Base-by-base conservation (phyloP, 2,329 filamentous ascomycete species). In the Fusarium nanum region DNA sequence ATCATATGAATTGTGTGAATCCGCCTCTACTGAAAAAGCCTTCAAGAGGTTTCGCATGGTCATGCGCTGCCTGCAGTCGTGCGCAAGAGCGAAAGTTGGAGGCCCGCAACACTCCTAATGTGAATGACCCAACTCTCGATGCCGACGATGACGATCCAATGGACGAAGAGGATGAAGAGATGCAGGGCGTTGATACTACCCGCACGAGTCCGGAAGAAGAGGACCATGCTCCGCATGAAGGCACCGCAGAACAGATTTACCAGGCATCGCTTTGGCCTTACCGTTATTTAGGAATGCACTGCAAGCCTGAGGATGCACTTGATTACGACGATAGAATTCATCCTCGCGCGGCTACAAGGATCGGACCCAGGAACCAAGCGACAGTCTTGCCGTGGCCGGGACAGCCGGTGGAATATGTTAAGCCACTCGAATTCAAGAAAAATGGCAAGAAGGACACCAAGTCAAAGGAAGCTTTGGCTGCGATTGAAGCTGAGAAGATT, bases 311-410 rank as follows among this genome's bases (percentile, higher is more conserved):
- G 79, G 96, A 99, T 82, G 96, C 93, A 1, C 84, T 99, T 30
- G 96, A 99, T 78, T 97, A 97, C 77, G 96, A 99, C 76, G 96
- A 99, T 79, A 91, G 96, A 70, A 98, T 99, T 71, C 98, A 98
- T 77, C 96, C 96, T 11, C 91, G 96, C 71, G 95, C 96, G 18
- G 97, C 94, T 77, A 98, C 96, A 58, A 91, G 96, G 40, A 85
- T 98, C 40, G 96, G 96, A 10, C 93, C 94, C 12, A 90, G 94
- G 58, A 94, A 98, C 79, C 96, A 99, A 82, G 95, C 96, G 6
- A 91, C 90, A 72, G 92, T 97, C 34, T 84, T 88, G 50, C 86
- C 92, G 8, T 99, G 96, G 96, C 91, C 91, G 58, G 96, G 95
- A 7, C 89, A 89, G 56, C 91, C 94, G 0, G 91, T 98, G n/a